Percentiles rank a stretch among this genome's conserved stretches.
These are phyloP conservation scores for Tricholoma sp. DNA, from an alignment of 768 basidiomycete species.

Conservation along the genomic window DNA sequence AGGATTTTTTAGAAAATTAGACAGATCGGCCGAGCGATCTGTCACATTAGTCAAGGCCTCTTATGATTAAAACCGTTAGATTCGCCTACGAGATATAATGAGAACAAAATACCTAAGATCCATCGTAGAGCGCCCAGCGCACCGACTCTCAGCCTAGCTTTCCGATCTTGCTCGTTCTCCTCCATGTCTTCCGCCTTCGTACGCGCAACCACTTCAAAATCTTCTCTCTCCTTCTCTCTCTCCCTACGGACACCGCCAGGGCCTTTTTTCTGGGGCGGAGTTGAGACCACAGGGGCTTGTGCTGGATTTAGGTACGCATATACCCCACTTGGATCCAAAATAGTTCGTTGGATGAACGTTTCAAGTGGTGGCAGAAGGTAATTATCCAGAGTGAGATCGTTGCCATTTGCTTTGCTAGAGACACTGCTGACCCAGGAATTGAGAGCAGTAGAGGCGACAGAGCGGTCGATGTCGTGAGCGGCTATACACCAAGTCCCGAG, in stretches of 20 bases:
- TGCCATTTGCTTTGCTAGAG: conserved; percentile 12
- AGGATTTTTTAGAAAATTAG: conserved; percentile 42
- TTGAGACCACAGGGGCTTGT: conserved; percentile 31
- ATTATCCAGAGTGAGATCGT: conserved; percentile 27
- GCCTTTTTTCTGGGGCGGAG: conserved; percentile 29
- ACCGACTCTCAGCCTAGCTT: conserved; percentile 63
- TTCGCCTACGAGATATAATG: not conserved
- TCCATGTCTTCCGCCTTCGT: conserved; percentile 56
- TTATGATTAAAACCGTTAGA: not conserved
- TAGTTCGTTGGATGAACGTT: conserved; percentile 46
- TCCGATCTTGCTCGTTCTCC: conserved; percentile 65
- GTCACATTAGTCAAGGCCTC: not conserved
- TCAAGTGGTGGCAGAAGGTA: conserved; percentile 32
- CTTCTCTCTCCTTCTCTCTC: conserved; percentile 13
- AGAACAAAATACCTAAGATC: conserved; percentile 44
- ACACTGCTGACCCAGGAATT: conserved; percentile 49
- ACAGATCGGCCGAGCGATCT: conserved; percentile 23
- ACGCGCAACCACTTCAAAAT: conserved; percentile 29
- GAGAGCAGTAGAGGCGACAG: conserved; percentile 44
- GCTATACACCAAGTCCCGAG: conserved; percentile 73
- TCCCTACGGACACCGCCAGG: conserved; percentile 6
- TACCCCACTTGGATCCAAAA: conserved; percentile 58
- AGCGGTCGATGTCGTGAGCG: conserved; percentile 66
- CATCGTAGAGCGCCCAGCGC: conserved; percentile 63
- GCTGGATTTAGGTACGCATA: conserved; percentile 62